Base-by-base conservation (phyloP, 73 alveolate species). In the Stentor roeselii region DNA sequence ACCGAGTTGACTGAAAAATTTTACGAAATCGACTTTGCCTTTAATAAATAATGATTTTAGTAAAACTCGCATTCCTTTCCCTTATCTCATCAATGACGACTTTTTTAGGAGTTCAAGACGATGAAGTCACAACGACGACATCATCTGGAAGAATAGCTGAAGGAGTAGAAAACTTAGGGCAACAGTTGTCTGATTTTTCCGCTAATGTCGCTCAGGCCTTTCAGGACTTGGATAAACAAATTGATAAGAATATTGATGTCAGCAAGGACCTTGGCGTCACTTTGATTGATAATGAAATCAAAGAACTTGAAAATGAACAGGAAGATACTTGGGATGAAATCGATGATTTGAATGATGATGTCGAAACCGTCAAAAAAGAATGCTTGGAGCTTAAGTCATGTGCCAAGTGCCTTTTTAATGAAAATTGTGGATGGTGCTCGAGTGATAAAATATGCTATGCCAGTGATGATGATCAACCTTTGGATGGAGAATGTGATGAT, bases 381-480 rank as follows among this genome's bases (percentile, higher is more conserved):
- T 67, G 80, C 2, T 36, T 15, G 34, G 37, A n/a, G 11, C 37
- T 67, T 67, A 40, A 15, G 14, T 30, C 50, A 30, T 67, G 80
- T 2, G 37, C 37, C 21, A 34, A 32, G 27, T 67, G 80, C 41
- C 11, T 40, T 67, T 36, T 30, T 27, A 67, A 32, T 67, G 37
- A 67, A 21, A n/a, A 1, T 67, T 67, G 80, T 2, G 37, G n/a
- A 67, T 67, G 80, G 42, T 67, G 80, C 41, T 27, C 0, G 1
- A 11, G 42, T 21, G 34, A n/a, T 21, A 21, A n/a, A 30, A 32
- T 21, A 2, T 67, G 80, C 41, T 14, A 27, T 15, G 37, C 41
- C 34, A 40, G 80, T 21, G 80, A 67, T 67, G 37, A 27, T 67
- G 41, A 34, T 21, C 42, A 40, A 67, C 80, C 80, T 67, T 30